Evolutionary conservation across 805 yeast genomes (phyloP).

Genomic region (Candida maris): DNA sequence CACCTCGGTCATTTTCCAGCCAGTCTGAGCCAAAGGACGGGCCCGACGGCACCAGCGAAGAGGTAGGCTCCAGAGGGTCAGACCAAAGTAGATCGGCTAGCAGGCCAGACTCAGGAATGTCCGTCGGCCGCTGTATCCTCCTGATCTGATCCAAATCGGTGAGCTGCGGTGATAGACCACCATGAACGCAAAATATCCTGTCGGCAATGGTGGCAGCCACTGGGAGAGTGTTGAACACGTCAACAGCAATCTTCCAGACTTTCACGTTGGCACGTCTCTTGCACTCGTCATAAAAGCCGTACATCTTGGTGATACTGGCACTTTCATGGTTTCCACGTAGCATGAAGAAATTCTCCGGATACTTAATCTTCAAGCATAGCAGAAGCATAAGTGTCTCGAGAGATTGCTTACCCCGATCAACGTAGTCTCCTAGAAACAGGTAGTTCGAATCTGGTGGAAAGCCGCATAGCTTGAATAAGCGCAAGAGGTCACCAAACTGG

Average conservation of each 20-base stretch:
- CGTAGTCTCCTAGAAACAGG: constrained; percentile 56
- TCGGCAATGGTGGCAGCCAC: constrained; percentile 61
- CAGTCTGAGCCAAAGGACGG: constrained; percentile 42
- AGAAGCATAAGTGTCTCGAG: constrained; percentile 51
- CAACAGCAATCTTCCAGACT: constrained; percentile 51
- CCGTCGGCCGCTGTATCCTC: constrained; percentile 74
- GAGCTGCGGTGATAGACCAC: constrained; percentile 75
- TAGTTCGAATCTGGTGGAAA: constrained; percentile 57
- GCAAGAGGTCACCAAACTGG: constrained; percentile 49
- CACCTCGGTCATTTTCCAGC: constrained; percentile 84
- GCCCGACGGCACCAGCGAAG: constrained; percentile 16
- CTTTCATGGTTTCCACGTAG: constrained; percentile 57
- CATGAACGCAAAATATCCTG: constrained; percentile 57
- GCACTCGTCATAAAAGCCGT: constrained; percentile 61
- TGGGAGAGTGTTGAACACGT: constrained; percentile 56
- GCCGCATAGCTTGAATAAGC: constrained; percentile 57
- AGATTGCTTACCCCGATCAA: constrained; percentile 57
- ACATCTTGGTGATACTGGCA: constrained; percentile 56
- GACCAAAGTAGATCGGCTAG: constrained; percentile 81
- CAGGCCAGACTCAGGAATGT: constrained; percentile 76
- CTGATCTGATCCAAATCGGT: constrained; percentile 64
- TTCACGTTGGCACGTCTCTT: constrained; percentile 46
- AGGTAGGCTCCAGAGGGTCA: constrained; percentile 58
- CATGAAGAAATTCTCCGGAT: constrained; percentile 60
- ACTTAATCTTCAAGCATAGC: constrained; percentile 52